Evolutionary conservation across 768 basidiomycete genomes (phyloP).

Genomic region (Boletellus sp.): DNA sequence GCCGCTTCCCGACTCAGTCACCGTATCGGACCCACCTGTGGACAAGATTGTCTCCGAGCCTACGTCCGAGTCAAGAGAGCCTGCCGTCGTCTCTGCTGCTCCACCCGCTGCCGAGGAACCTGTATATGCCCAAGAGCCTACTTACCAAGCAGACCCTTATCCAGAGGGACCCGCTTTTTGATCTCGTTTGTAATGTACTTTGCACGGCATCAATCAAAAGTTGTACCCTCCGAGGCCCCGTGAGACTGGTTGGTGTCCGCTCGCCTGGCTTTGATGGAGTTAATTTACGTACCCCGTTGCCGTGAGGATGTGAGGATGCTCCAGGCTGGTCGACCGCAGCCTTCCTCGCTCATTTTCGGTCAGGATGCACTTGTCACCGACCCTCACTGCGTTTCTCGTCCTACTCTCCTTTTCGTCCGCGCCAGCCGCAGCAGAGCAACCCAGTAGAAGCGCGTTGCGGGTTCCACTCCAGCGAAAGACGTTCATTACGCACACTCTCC

Average conservation of each 20-base stretch:
- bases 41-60: conserved; percentile 91
- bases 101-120: conserved; percentile 53
- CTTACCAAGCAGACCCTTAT: conserved; percentile 42
- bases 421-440: conserved; percentile 1
- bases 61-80: conserved; percentile 84
- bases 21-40: conserved; percentile 82
- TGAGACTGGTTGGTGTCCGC: background rate
- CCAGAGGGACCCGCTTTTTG: conserved; percentile 58
- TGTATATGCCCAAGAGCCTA: conserved; percentile 29
- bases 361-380: conserved; percentile 19
- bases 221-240: conserved; percentile 7
- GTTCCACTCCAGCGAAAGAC: conserved; percentile 24
- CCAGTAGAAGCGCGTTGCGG: conserved; percentile 8
- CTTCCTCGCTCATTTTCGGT: conserved; percentile 1
- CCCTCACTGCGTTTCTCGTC: conserved; percentile 10
- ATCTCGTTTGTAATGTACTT: conserved; percentile 26
- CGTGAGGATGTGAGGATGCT: background rate
- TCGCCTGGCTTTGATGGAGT: too few species aligned
- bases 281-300: background rate
- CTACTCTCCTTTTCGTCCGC: conserved; percentile 16
- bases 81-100: conserved; percentile 46
- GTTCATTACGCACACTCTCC: conserved; percentile 5
- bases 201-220: conserved; percentile 12
- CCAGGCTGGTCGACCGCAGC: background rate
- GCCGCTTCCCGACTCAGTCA: conserved; percentile 93